phyloP scores from a whole-genome alignment of 805 yeast species.

The Cyberlindnera samutprakarnensis region DNA sequence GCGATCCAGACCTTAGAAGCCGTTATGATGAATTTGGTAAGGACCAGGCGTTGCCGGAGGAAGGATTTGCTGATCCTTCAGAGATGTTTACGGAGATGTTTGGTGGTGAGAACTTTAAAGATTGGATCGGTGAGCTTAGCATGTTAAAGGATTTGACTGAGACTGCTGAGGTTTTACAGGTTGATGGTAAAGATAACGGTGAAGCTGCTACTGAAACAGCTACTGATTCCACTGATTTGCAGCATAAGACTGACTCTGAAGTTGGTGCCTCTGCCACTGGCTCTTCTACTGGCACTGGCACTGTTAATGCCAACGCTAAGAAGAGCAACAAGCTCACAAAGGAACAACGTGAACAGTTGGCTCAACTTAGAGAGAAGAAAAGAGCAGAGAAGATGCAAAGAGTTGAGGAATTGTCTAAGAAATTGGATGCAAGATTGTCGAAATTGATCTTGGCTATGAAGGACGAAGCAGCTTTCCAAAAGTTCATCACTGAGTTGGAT shows the following conservation, averaged over 20 bases:
- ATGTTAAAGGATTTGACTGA: slow-evolving; percentile 56
- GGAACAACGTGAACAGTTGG: slow-evolving; percentile 42
- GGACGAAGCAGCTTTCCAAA: slow-evolving; percentile 38
- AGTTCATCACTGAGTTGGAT: slow-evolving; percentile 42
- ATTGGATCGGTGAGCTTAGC: slow-evolving; percentile 74
- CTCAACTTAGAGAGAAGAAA: slow-evolving; percentile 46
- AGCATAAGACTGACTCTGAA: slow-evolving; percentile 3
- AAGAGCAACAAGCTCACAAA: slow-evolving; percentile 22
- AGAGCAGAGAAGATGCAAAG: slow-evolving; percentile 41
- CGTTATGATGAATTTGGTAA: slow-evolving; percentile 84
- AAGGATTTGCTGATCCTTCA: slow-evolving; percentile 76
- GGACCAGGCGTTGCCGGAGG: slow-evolving; percentile 59
- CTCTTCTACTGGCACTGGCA: neutral
- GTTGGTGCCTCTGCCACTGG: neutral
- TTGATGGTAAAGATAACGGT: too few species aligned
- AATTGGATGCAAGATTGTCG: slow-evolving; percentile 40
- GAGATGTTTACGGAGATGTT: slow-evolving; percentile 80
- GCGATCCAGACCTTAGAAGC: slow-evolving; percentile 60
- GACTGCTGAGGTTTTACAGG: slow-evolving; percentile 44
- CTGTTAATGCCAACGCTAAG: slow-evolving; percentile 4
- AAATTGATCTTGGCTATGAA: slow-evolving; percentile 37
- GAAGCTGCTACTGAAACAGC: slow-evolving; percentile 1
- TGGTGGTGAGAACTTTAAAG: slow-evolving; percentile 74
- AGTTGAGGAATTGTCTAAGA: slow-evolving; percentile 41
- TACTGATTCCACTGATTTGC: slow-evolving; percentile 20